Evolutionary conservation across 1,284 basidiomycete species (phyloP).

Genomic region (Paramarasmius palmivorus): DNA sequence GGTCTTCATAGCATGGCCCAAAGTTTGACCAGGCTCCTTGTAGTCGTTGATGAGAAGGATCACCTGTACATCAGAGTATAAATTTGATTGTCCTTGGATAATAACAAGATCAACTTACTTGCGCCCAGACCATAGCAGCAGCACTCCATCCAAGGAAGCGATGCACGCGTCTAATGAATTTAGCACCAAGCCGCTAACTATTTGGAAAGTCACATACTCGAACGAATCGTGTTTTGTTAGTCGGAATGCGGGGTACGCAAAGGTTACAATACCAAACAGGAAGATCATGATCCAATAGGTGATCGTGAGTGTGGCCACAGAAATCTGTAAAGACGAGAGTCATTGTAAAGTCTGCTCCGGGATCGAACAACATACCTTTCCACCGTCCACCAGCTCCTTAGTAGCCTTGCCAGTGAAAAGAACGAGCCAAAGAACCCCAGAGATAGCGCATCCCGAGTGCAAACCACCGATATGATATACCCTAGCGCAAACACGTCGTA

Average conservation of each 20-base stretch:
- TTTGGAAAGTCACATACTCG: slow-evolving; percentile 34
- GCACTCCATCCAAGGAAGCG: slow-evolving; percentile 59
- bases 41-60: slow-evolving; percentile 56
- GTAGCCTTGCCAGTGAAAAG: slow-evolving; percentile 56
- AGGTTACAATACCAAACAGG: slow-evolving; percentile 47
- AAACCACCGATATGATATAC: slow-evolving; percentile 62
- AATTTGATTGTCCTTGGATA: not conserved
- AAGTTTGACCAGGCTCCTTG: slow-evolving; percentile 34
- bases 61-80: slow-evolving; percentile 31
- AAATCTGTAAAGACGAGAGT: slow-evolving; percentile 28
- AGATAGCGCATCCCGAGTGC: slow-evolving; percentile 57
- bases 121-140: slow-evolving; percentile 54
- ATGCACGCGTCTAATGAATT: slow-evolving; percentile 34
- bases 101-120: slow-evolving; percentile 32
- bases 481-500: slow-evolving; percentile 51
- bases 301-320: slow-evolving; percentile 49
- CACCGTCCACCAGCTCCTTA: slow-evolving; percentile 38
- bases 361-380: slow-evolving; percentile 4
- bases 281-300: slow-evolving; percentile 54
- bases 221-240: slow-evolving; percentile 50
- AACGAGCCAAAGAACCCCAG: slow-evolving; percentile 53
- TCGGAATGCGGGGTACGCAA: slow-evolving; percentile 52
- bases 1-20: slow-evolving; percentile 44
- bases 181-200: not conserved
- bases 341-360: not conserved